phyloP scores from a whole-genome alignment of 139 green algal species.

The Gonium pectorale region DNA sequence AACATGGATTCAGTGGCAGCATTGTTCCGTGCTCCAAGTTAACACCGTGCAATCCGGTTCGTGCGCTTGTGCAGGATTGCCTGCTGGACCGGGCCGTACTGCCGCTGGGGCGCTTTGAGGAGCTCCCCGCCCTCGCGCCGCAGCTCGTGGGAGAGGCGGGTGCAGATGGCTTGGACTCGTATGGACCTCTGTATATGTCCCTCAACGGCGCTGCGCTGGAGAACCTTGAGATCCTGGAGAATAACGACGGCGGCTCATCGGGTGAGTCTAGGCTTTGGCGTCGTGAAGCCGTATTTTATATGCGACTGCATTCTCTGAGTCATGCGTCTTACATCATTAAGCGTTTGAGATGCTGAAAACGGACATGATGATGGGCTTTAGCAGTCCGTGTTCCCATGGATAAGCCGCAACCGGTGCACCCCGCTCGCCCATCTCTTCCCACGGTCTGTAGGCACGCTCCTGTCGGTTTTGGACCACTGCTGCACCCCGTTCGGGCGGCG shows the following conservation, averaged over 20 bases:
- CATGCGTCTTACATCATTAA: too few species aligned
- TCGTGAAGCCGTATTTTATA: too few species aligned
- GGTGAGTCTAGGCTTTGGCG: too few species aligned
- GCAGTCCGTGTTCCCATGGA: too few species aligned
- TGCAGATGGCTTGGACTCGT: background rate
- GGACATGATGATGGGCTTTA: too few species aligned
- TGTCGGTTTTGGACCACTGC: conserved; percentile 91
- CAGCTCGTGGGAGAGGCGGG: background rate
- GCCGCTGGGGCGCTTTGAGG: conserved; percentile 68
- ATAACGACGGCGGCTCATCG: conserved; percentile 75
- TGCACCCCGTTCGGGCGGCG: conserved; percentile 87
- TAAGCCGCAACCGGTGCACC: too few species aligned
- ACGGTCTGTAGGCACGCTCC: conserved; percentile 75
- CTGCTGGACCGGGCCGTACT: conserved; percentile 87
- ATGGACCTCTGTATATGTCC: conserved; percentile 64
- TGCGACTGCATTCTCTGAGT: too few species aligned
- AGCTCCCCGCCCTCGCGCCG: conserved; percentile 64
- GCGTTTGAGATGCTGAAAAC: too few species aligned
- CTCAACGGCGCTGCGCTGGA: conserved; percentile 95
- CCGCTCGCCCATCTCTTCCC: background rate
- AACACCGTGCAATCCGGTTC: too few species aligned
- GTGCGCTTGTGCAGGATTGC: conserved; percentile 10
- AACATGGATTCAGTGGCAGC: too few species aligned
- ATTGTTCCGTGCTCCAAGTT: too few species aligned
- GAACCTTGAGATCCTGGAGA: conserved; percentile 95